Percentiles rank a stretch among this genome's conserved stretches.
Conservation (phyloP, 2,329 filamentous ascomycete species). For the Boeremia lycopersici region DNA sequence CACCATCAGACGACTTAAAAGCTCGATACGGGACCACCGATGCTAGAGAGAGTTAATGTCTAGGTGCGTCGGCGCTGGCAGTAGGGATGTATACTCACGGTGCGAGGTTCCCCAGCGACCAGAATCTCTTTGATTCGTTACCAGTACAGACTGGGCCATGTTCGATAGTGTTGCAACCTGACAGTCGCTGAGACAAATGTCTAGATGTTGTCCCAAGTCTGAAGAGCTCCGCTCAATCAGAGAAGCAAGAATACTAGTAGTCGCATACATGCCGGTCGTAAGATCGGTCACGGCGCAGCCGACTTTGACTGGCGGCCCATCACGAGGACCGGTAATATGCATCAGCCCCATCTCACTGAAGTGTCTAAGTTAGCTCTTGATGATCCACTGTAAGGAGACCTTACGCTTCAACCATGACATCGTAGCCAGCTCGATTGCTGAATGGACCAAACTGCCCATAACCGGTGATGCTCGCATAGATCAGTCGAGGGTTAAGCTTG, state of each 20-base stretch:
- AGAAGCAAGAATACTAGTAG: conserved; percentile 92
- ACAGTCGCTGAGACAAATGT: conserved; percentile 88
- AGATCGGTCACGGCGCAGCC: conserved; percentile 97
- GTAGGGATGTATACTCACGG: conserved; percentile 59
- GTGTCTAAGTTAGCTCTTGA: neutral
- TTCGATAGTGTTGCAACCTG: conserved; percentile 92
- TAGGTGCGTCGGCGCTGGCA: neutral
- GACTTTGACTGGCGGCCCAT: conserved; percentile 92
- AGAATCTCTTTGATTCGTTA: conserved; percentile 83
- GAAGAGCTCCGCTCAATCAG: conserved; percentile 76
- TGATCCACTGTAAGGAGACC: neutral
- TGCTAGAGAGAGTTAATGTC: conserved; percentile 56
- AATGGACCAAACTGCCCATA: conserved; percentile 96
- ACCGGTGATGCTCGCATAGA: conserved; percentile 95
- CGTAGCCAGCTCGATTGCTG: conserved; percentile 85
- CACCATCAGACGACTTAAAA: conserved; percentile 68
- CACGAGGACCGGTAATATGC: conserved; percentile 92
- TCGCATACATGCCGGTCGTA: conserved; percentile 92
- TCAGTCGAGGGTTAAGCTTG: conserved; percentile 80
- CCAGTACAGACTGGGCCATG: conserved; percentile 86
- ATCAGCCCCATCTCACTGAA: conserved; percentile 83
- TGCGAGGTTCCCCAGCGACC: conserved; percentile 96
- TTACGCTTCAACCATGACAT: conserved; percentile 89
- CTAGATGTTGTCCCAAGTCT: conserved; percentile 86
- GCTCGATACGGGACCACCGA: conserved; percentile 94